These are phyloP conservation scores for Trichoderma harzianum DNA, from an alignment of 2,329 filamentous ascomycete genomes.

Conservation along the genomic window DNA sequence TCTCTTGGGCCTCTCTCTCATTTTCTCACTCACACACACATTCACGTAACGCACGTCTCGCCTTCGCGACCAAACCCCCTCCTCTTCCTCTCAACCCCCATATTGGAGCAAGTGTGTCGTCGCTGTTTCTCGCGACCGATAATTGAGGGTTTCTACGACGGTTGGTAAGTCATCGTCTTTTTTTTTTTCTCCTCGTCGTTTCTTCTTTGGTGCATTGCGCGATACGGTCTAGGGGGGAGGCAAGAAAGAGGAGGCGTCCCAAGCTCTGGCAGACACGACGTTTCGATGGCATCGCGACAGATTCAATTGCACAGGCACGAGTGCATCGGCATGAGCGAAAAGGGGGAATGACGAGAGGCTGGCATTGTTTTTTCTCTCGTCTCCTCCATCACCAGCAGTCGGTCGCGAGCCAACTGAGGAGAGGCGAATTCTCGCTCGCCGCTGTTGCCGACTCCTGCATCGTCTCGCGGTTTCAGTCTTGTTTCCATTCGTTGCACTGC, in stretches of 20 bases:
- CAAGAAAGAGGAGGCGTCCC: neutral
- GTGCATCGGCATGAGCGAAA: neutral
- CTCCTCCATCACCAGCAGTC: neutral
- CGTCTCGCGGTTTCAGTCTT: neutral
- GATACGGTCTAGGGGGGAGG: neutral
- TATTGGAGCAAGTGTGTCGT: constrained; percentile 15
- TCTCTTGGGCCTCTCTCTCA: neutral
- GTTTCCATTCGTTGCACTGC: neutral
- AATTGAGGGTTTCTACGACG: constrained; percentile 3
- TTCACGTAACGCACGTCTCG: constrained; percentile 12
- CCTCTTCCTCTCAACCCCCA: constrained; percentile 1
- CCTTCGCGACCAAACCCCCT: constrained; percentile 10
- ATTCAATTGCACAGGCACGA: constrained; percentile 5
- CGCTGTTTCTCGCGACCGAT: constrained; percentile 9
- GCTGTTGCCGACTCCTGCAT: neutral
- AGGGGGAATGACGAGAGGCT: neutral
- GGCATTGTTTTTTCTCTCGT: neutral
- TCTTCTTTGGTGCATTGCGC: neutral
- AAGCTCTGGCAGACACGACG: neutral
- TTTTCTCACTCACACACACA: constrained; percentile 6
- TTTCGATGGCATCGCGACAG: neutral
- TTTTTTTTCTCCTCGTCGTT: neutral
- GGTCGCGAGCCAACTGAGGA: neutral
- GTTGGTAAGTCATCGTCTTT: constrained; percentile 1
- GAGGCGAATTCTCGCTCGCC: neutral